Conservation (phyloP, 208 protist genomes). For the Trypanosoma scelopori region DNA sequence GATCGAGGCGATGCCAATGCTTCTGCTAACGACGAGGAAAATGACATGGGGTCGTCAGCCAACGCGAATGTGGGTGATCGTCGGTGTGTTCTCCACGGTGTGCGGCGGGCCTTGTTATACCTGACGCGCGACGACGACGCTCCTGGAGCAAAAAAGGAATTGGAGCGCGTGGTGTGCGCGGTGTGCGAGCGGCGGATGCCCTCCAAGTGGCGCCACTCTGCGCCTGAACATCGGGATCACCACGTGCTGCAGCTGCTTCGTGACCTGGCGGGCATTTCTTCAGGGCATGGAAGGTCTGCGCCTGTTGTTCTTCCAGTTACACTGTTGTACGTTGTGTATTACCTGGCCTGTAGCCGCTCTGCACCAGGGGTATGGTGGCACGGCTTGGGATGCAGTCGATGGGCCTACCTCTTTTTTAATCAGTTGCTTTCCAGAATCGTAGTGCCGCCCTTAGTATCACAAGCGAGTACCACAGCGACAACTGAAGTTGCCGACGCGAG, state of each 20-base stretch:
- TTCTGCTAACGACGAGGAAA: not conserved
- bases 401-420: conserved; percentile 18
- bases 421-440: not conserved
- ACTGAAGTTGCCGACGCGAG: not conserved
- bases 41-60: not conserved
- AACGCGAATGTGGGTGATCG: not conserved
- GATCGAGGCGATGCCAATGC: not conserved
- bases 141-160: not conserved
- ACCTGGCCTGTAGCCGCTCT: conserved; percentile 15
- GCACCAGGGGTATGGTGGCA: not conserved
- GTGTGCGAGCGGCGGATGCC: not conserved
- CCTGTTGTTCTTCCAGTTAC: not conserved
- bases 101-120: not conserved
- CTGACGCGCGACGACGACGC: conserved; percentile 6
- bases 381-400: not conserved
- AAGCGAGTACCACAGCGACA: not conserved
- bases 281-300: not conserved
- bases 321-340: conserved; percentile 19
- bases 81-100: not conserved
- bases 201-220: too few species aligned
- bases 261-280: not conserved
- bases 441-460: too few species aligned
- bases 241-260: not conserved
- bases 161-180: conserved; percentile 1
- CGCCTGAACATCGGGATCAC: too few species aligned